Percentiles rank a stretch among this genome's conserved stretches.
Evolutionary conservation across 371 early-diverging fungal genomes (phyloP).

Genomic region (Entomophthora muscae): DNA sequence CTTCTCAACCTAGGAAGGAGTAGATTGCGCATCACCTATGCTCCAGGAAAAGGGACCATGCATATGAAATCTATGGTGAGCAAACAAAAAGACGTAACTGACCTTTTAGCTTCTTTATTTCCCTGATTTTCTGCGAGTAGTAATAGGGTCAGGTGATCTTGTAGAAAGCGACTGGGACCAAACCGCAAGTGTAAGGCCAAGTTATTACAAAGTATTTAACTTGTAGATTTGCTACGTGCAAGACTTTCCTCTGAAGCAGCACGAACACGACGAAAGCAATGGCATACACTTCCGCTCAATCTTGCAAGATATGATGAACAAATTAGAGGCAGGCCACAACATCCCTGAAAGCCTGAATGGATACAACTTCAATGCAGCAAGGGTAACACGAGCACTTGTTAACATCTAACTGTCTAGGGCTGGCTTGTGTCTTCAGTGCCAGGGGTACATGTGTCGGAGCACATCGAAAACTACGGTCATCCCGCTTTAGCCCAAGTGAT

Average conservation of each 20-base stretch:
- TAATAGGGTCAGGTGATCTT: background rate
- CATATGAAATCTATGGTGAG: slow-evolving; percentile 2
- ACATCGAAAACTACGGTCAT: background rate
- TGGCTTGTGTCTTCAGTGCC: background rate
- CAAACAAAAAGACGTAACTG: background rate
- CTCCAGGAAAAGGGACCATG: background rate
- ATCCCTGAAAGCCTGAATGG: background rate
- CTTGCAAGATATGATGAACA: slow-evolving; percentile 1
- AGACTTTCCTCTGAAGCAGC: background rate
- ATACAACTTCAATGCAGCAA: background rate
- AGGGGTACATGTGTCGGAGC: background rate
- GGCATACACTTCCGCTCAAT: background rate
- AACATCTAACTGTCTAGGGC: background rate
- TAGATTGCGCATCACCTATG: background rate
- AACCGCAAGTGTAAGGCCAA: background rate
- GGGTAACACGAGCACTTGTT: background rate
- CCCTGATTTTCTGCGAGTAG: background rate
- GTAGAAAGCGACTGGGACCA: background rate
- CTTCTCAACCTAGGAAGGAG: background rate
- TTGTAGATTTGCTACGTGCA: background rate
- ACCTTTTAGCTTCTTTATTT: background rate
- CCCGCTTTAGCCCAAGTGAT: background rate
- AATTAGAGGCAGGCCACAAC: background rate
- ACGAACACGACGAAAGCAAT: background rate
- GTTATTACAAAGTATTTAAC: background rate